phyloP scores from a whole-genome alignment of 2,329 filamentous ascomycete species.

The Paracorniculantispora psalliotae region DNA sequence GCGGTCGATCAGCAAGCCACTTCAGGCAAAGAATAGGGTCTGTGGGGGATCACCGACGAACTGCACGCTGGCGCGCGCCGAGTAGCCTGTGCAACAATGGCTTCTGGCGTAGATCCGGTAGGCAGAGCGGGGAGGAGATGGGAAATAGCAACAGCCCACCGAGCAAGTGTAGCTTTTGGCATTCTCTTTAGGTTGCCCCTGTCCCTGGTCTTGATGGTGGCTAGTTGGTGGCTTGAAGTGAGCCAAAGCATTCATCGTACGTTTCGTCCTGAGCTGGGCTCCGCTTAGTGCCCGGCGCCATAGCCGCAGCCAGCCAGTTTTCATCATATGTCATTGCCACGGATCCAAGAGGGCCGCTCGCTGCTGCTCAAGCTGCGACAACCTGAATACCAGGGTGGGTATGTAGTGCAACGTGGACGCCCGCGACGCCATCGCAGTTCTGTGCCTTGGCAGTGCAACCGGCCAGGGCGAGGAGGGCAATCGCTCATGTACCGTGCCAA shows the following conservation, averaged over 20 bases:
- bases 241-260: background rate
- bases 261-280: background rate
- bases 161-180: background rate
- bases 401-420: background rate
- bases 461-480: background rate
- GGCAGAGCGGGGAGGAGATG: background rate
- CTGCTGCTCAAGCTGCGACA: too few species aligned
- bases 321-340: background rate
- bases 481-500: background rate
- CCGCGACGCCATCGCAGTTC: background rate
- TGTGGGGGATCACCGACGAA: constrained; percentile 2
- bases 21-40: background rate
- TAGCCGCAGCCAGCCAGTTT: background rate
- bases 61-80: background rate
- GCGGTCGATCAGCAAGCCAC: constrained; percentile 8
- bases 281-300: background rate
- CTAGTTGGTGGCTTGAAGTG: background rate
- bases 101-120: constrained; percentile 2
- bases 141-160: background rate
- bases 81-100: background rate
- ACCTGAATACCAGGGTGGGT: background rate
- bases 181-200: background rate
- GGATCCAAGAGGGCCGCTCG: background rate
- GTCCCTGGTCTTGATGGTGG: background rate
- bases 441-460: background rate